Evolutionary conservation across 148 eudicot genomes (phyloP).

Genomic region (Persicaria tinctoria): DNA sequence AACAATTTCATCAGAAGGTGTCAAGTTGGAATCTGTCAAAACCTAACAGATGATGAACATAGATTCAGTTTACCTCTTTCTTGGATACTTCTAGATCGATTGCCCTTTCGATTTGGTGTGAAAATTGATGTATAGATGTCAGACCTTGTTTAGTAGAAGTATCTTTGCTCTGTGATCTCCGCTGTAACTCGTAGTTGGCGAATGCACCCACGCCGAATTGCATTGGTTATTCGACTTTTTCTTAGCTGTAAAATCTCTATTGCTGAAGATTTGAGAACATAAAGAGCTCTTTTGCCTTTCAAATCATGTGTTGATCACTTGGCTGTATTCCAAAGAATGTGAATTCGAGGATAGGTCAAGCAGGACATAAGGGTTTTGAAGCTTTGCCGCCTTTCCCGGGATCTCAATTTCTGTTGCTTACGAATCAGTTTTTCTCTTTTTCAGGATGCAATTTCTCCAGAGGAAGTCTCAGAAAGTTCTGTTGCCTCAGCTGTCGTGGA

Average conservation of each 20-base stretch:
- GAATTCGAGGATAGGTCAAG: too few relatives aligned
- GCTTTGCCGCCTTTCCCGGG: too few relatives aligned
- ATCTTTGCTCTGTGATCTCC: neutral
- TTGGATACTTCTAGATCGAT: neutral
- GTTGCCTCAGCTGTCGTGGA: conserved; percentile 27
- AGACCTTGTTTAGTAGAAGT: neutral
- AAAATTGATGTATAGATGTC: neutral
- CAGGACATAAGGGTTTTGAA: too few relatives aligned
- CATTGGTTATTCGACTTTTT: neutral
- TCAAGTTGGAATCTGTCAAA: neutral
- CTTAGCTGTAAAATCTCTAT: neutral
- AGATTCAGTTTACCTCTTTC: neutral
- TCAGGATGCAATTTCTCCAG: conserved; percentile 47
- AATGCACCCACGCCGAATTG: neutral
- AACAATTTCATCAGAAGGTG: neutral
- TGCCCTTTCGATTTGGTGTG: neutral
- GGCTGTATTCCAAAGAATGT: neutral
- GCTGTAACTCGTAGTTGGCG: too few relatives aligned
- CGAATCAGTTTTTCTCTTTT: neutral
- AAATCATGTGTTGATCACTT: neutral
- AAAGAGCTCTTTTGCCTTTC: neutral
- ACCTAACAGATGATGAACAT: neutral
- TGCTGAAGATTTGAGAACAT: neutral
- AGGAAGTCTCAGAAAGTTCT: conserved; percentile 29
- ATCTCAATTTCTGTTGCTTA: neutral